phyloP scores from a whole-genome alignment of 176 grass and related monocot species.

The Oropetium thomaeum region DNA sequence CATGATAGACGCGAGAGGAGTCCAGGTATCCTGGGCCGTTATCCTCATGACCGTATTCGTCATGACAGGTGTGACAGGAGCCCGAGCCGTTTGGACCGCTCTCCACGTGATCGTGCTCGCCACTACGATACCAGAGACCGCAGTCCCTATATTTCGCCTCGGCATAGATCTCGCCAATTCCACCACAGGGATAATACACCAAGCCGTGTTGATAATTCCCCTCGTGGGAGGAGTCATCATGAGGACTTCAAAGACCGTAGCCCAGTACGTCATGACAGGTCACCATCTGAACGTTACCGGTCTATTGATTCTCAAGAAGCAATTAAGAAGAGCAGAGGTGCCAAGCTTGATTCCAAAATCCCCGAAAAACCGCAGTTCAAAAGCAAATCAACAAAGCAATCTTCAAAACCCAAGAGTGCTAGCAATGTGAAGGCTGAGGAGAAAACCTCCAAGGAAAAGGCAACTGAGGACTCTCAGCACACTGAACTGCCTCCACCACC shows the following conservation, averaged over 20 bases:
- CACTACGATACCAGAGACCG: slow-evolving; percentile 53
- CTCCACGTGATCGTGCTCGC: slow-evolving; percentile 49
- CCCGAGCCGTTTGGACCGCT: slow-evolving; percentile 43
- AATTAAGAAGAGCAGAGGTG: slow-evolving; percentile 52
- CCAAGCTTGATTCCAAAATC: slow-evolving; percentile 52
- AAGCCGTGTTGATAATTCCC: slow-evolving; percentile 55
- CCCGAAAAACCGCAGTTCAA: slow-evolving; percentile 53
- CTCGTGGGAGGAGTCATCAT: slow-evolving; percentile 53
- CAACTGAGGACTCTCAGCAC: slow-evolving; percentile 40
- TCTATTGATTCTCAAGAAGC: slow-evolving; percentile 47
- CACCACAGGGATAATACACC: slow-evolving; percentile 66
- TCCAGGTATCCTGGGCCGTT: slow-evolving; percentile 49
- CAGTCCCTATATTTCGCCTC: slow-evolving; percentile 56
- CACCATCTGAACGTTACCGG: slow-evolving; percentile 47
- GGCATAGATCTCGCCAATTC: slow-evolving; percentile 41
- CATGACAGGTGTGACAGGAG: slow-evolving; percentile 53
- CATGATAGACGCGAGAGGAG: slow-evolving; percentile 49
- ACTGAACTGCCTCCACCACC: slow-evolving; percentile 57
- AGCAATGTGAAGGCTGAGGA: slow-evolving; percentile 58
- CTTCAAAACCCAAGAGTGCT: slow-evolving; percentile 66
- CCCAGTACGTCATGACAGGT: slow-evolving; percentile 49
- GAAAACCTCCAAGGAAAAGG: slow-evolving; percentile 68
- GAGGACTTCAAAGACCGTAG: slow-evolving; percentile 67
- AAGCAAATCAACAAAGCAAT: slow-evolving; percentile 59
- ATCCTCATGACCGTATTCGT: slow-evolving; percentile 54